These are phyloP conservation scores for Aureobasidium sp. DNA, from an alignment of 2,329 filamentous ascomycete species.

Conservation along the genomic window DNA sequence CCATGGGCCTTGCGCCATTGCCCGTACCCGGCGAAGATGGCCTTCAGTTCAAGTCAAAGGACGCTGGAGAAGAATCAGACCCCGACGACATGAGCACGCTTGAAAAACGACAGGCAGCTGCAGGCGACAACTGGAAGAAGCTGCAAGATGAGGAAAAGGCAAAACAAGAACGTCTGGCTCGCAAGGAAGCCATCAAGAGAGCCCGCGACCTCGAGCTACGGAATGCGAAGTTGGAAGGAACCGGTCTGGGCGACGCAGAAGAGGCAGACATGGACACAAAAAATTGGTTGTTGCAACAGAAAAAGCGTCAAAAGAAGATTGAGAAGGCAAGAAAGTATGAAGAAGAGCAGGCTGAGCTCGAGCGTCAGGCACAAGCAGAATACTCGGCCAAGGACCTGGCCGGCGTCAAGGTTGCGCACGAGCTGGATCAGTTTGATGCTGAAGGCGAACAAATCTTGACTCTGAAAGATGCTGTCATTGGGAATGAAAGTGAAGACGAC, in stretches of 20 bases:
- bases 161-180: conserved; percentile 72
- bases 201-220: conserved; percentile 78
- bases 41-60: conserved; percentile 49
- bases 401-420: conserved; percentile 87
- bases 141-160: conserved; percentile 61
- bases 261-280: conserved; percentile 66
- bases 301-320: conserved; percentile 91
- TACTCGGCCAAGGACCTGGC: conserved; percentile 83
- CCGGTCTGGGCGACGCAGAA: conserved; percentile 71
- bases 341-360: conserved; percentile 68
- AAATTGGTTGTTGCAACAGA: conserved; percentile 79
- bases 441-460: conserved; percentile 78
- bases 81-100: conserved; percentile 75
- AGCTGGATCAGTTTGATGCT: conserved; percentile 72
- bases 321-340: conserved; percentile 62
- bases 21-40: conserved; percentile 63
- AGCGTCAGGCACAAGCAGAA: conserved; percentile 59
- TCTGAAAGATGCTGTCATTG: conserved; percentile 85
- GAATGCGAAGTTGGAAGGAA: conserved; percentile 68
- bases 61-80: conserved; percentile 47
- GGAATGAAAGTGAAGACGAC: conserved; percentile 74
- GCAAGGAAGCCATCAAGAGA: conserved; percentile 75
- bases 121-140: conserved; percentile 68
- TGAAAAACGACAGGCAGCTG: conserved; percentile 67
- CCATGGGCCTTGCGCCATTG: conserved; percentile 83